Evolutionary conservation across 169 alveolate genomes (phyloP), one percentile per base, ranked within the genome.

Genomic region (Cryptosporidium felis): DNA sequence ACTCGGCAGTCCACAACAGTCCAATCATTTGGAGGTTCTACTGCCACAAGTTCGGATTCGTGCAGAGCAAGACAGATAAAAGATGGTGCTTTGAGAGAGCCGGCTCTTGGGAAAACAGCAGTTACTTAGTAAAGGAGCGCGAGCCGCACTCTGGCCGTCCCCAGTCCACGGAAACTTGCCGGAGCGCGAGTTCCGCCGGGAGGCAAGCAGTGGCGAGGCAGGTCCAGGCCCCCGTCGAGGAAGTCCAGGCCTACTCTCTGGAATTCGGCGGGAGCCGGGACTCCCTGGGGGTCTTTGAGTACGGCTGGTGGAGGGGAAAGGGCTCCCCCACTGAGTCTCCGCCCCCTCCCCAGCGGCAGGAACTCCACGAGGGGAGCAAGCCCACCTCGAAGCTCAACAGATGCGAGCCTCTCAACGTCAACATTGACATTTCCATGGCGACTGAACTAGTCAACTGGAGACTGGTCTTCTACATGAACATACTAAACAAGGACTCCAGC

Each of bases 11-110:
- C 0, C 65, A 74, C 14, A 74, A 74, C 41, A 53, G 41, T 21
- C 67, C 85, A 32, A 74, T 74, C 16, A 74, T 74, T 2, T 74
- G 85, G 85, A 74, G 85, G 42, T 74, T 74, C 6, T 74, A 74
- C 46, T 74, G 85, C 18, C 67, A 74, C 26, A 53, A 53, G 23
- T 53, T 16, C 56, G 85, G 85, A 12, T 74, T 74, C 41, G 85
- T 74, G 1, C 85, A 74, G 14, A 40, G 26, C 44, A 74, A 74
- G 30, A 74, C 32, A 5, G 85, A 49, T 44, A 36, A 41, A 16
- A 51, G 36, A 36, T 74, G 85, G 65, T 53, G 65, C n/a, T 26
- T 16, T 0, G 66, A 74, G 5, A 21, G 26, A 34, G 16, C 30
- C 1, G n/a, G n/a, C n/a, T n/a, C n/a, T n/a, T n/a, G n/a, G n/a